These are phyloP conservation scores for Solanum rostratum DNA, from an alignment of 257 asterid species.

Conservation along the genomic window DNA sequence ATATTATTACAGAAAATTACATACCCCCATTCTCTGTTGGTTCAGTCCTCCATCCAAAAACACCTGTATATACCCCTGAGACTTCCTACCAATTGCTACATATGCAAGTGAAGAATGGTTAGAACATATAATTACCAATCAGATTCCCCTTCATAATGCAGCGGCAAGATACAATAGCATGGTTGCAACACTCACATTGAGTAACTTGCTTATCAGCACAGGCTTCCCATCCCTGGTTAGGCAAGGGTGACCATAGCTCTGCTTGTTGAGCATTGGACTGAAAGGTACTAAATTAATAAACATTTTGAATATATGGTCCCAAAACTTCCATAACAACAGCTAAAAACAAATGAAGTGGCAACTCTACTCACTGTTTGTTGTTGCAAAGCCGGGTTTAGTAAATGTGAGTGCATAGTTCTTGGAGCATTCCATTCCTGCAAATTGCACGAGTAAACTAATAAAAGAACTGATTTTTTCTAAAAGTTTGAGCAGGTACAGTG, in stretches of 20 bases:
- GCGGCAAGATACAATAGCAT: background rate
- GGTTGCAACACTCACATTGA: constrained; percentile 11
- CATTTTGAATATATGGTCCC: background rate
- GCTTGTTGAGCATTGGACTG: constrained; percentile 20
- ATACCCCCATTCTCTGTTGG: constrained; percentile 51
- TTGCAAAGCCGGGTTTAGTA: constrained; percentile 20
- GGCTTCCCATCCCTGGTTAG: constrained; percentile 33
- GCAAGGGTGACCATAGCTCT: constrained; percentile 34
- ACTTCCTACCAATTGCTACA: constrained; percentile 12
- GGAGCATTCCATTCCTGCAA: constrained; percentile 42
- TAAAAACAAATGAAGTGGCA: background rate
- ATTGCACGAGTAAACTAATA: background rate
- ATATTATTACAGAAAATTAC: background rate
- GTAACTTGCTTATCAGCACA: constrained; percentile 4
- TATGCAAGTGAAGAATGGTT: background rate
- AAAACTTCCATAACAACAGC: background rate
- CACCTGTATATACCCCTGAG: constrained; percentile 27
- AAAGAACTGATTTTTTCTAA: background rate
- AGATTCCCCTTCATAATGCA: background rate
- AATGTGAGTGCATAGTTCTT: constrained; percentile 19
- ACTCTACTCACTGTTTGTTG: constrained; percentile 20
- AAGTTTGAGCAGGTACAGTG: background rate
- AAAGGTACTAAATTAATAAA: background rate
- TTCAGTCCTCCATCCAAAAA: constrained; percentile 44
- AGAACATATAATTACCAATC: background rate